Evolutionary conservation across 176 grass and related monocot species (phyloP).

Genomic region (Ensete glaucum): DNA sequence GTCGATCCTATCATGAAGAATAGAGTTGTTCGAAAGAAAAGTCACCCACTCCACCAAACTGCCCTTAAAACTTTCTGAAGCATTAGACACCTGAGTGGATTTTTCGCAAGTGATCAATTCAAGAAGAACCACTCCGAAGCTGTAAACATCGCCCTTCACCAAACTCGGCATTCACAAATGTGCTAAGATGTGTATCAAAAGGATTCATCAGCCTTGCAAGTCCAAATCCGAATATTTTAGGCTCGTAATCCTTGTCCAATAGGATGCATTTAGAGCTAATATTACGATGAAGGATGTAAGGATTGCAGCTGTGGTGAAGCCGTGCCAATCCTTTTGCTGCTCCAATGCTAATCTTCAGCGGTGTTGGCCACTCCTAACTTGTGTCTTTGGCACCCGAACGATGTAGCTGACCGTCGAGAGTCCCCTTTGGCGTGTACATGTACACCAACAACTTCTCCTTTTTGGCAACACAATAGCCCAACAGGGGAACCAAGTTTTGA

Average conservation of each 20-base stretch:
- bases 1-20: slow-evolving; percentile 51
- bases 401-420: slow-evolving; percentile 59
- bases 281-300: slow-evolving; percentile 69
- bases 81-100: slow-evolving; percentile 64
- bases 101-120: slow-evolving; percentile 62
- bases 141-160: slow-evolving; percentile 86
- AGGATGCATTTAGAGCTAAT: slow-evolving; percentile 93
- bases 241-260: slow-evolving; percentile 55
- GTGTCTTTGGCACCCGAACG: slow-evolving; percentile 20
- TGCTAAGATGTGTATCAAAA: slow-evolving; percentile 84
- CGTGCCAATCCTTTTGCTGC: slow-evolving; percentile 69
- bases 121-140: slow-evolving; percentile 70
- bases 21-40: slow-evolving; percentile 41
- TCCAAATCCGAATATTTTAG: slow-evolving; percentile 80
- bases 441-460: slow-evolving; percentile 77
- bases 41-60: slow-evolving; percentile 70
- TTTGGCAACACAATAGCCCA: slow-evolving; percentile 78
- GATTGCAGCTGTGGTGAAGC: slow-evolving; percentile 87
- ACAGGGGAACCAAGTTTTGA: slow-evolving; percentile 66
- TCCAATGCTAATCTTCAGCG: slow-evolving; percentile 63
- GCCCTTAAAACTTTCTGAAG: slow-evolving; percentile 57
- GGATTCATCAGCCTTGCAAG: slow-evolving; percentile 91
- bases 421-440: slow-evolving; percentile 63
- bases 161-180: slow-evolving; percentile 78
- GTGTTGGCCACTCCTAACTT: slow-evolving; percentile 50